phyloP scores from a whole-genome alignment of 2,329 filamentous ascomycete species.

The Aureobasidium vineae region DNA sequence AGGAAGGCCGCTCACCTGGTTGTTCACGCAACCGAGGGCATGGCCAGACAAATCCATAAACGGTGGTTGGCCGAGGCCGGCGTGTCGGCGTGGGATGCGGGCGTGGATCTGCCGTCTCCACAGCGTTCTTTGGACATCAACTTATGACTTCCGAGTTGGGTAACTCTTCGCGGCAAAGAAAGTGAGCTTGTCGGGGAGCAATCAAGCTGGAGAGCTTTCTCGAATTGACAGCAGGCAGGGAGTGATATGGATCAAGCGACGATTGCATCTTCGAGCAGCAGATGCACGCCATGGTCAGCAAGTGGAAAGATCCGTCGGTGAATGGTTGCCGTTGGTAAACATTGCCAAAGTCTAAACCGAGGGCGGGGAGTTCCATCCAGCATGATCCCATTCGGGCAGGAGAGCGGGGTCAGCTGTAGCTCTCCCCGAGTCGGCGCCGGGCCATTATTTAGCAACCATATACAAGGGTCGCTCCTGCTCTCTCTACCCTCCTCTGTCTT shows the following conservation, averaged over 20 bases:
- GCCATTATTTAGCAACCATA: background rate
- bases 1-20: background rate
- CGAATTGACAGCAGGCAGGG: background rate
- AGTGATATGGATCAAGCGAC: too few species aligned
- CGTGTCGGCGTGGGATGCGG: background rate
- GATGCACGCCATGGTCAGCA: slow-evolving; percentile 9
- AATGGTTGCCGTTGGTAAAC: background rate
- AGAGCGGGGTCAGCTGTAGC: slow-evolving; percentile 13
- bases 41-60: slow-evolving; percentile 21
- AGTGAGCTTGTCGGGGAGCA: background rate
- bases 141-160: background rate
- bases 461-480: background rate
- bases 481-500: background rate
- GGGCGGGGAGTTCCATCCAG: slow-evolving; percentile 5
- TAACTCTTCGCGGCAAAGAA: background rate
- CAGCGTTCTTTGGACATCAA: background rate
- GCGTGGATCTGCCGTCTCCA: background rate
- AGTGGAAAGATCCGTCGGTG: slow-evolving; percentile 2
- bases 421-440: background rate
- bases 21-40: background rate
- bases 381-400: background rate
- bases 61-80: slow-evolving; percentile 16
- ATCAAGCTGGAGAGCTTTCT: background rate
- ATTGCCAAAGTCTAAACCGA: slow-evolving; percentile 11
- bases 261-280: background rate